Conservation (phyloP, 2,329 filamentous ascomycete genomes). For the Cryphonectria carpinicola region DNA sequence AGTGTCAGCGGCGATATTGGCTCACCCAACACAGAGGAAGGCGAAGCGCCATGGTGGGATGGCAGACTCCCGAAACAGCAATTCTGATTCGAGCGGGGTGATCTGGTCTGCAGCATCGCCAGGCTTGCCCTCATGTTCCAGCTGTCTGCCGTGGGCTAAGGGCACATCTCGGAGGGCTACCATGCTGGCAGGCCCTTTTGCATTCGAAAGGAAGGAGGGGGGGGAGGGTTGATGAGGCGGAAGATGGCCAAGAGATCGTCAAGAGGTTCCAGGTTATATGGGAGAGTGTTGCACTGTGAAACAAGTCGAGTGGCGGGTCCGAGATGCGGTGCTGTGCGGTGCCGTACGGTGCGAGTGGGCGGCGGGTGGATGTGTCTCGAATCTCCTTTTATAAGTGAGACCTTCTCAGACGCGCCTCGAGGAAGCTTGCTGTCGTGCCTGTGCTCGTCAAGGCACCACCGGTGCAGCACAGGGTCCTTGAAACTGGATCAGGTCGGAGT, state of each 20-base stretch:
- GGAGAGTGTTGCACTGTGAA: slow-evolving; percentile 20
- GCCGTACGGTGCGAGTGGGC: background rate
- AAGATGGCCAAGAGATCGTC: slow-evolving; percentile 9
- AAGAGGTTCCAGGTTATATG: slow-evolving; percentile 21
- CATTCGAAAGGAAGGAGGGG: background rate
- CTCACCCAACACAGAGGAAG: slow-evolving; percentile 41
- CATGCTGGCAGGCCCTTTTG: slow-evolving; percentile 4
- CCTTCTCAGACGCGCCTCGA: slow-evolving; percentile 16
- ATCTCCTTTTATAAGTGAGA: slow-evolving; percentile 15
- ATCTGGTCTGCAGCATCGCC: background rate
- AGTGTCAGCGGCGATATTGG: background rate
- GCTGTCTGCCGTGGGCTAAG: background rate
- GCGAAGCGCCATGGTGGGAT: slow-evolving; percentile 41
- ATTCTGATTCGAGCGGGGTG: slow-evolving; percentile 1
- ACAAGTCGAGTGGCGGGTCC: slow-evolving; percentile 8
- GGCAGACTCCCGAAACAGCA: slow-evolving; percentile 22
- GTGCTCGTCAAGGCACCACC: background rate
- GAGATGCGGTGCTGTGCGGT: background rate
- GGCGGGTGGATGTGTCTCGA: slow-evolving; percentile 12
- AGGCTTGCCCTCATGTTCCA: background rate
- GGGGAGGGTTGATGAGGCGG: background rate
- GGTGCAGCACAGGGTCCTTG: slow-evolving; percentile 13
- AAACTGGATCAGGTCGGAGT: slow-evolving; percentile 2
- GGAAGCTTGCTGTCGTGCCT: slow-evolving; percentile 9
- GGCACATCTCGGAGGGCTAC: slow-evolving; percentile 12